Evolutionary conservation across 495 filamentous ascomycete genomes (phyloP).

Genomic region (Daldinia childiae): DNA sequence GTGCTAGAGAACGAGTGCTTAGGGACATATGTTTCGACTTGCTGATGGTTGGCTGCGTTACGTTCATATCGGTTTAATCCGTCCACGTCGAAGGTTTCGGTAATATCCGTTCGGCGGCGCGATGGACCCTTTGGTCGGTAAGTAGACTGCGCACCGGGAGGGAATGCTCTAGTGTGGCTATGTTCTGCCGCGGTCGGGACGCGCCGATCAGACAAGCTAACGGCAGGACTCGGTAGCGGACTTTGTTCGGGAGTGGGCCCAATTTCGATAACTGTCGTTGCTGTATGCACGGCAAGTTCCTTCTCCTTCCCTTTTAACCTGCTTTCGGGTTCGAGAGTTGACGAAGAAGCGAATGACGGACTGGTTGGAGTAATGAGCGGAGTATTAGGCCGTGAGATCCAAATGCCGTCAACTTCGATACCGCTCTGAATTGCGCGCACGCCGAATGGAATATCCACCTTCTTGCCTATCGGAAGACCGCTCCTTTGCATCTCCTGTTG

Average conservation of each 20-base stretch:
- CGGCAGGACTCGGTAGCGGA: slow-evolving; percentile 41
- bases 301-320: slow-evolving; percentile 37
- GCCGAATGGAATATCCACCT: slow-evolving; percentile 83
- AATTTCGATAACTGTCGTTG: slow-evolving; percentile 30
- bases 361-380: slow-evolving; percentile 48
- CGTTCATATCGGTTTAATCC: slow-evolving; percentile 17
- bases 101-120: slow-evolving; percentile 21
- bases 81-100: slow-evolving; percentile 19
- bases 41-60: slow-evolving; percentile 13
- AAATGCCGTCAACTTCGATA: slow-evolving; percentile 87
- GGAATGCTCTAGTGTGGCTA: slow-evolving; percentile 17
- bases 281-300: slow-evolving; percentile 30
- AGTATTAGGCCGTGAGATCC: slow-evolving; percentile 76
- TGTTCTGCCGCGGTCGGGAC: slow-evolving; percentile 22
- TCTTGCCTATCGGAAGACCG: slow-evolving; percentile 53
- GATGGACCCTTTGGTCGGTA: slow-evolving; percentile 39
- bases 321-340: slow-evolving; percentile 43
- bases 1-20: slow-evolving; percentile 41
- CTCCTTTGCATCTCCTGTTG: slow-evolving; percentile 64
- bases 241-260: slow-evolving; percentile 43
- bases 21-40: slow-evolving; percentile 44
- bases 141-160: slow-evolving; percentile 34
- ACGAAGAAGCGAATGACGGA: slow-evolving; percentile 48
- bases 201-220: slow-evolving; percentile 38
- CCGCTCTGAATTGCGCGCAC: slow-evolving; percentile 88